Conservation (phyloP, 805 yeast genomes). For the Scheffersomyces ergatensis region DNA sequence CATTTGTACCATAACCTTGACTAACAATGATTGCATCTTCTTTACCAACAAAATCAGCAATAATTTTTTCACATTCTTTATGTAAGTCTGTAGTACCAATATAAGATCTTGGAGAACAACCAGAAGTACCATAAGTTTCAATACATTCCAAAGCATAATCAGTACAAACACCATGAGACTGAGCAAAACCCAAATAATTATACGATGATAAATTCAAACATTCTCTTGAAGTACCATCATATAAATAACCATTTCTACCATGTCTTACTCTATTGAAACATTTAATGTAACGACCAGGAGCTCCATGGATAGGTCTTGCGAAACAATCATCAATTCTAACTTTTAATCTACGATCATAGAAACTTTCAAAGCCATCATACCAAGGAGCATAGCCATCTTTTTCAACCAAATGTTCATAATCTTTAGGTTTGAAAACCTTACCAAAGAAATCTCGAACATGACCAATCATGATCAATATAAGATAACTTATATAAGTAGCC, state of each 20-base stretch:
- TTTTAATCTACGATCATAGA: slow-evolving; percentile 89
- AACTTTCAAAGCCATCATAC: slow-evolving; percentile 89
- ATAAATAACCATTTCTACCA: slow-evolving; percentile 64
- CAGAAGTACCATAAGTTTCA: slow-evolving; percentile 69
- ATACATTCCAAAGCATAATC: slow-evolving; percentile 65
- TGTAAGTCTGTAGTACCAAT: slow-evolving; percentile 80
- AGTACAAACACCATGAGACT: slow-evolving; percentile 88
- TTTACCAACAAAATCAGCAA: slow-evolving; percentile 87
- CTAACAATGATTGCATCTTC: slow-evolving; percentile 84
- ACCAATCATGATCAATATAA: slow-evolving; percentile 83
- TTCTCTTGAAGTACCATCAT: slow-evolving; percentile 71
- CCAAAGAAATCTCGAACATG: slow-evolving; percentile 90
- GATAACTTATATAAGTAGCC: slow-evolving; percentile 81
- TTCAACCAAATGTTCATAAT: slow-evolving; percentile 65
- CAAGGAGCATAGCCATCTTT: slow-evolving; percentile 93
- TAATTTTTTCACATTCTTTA: slow-evolving; percentile 64
- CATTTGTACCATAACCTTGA: slow-evolving; percentile 97
- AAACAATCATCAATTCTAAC: slow-evolving; percentile 91
- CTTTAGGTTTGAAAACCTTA: slow-evolving; percentile 63
- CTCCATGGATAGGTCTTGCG: slow-evolving; percentile 94
- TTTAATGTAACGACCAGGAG: slow-evolving; percentile 88
- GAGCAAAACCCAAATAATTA: slow-evolving; percentile 96
- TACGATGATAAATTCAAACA: slow-evolving; percentile 87
- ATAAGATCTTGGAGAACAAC: slow-evolving; percentile 72
- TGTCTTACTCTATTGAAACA: slow-evolving; percentile 77